phyloP scores from a whole-genome alignment of 768 basidiomycete species.

The Favolaschia claudopus region DNA sequence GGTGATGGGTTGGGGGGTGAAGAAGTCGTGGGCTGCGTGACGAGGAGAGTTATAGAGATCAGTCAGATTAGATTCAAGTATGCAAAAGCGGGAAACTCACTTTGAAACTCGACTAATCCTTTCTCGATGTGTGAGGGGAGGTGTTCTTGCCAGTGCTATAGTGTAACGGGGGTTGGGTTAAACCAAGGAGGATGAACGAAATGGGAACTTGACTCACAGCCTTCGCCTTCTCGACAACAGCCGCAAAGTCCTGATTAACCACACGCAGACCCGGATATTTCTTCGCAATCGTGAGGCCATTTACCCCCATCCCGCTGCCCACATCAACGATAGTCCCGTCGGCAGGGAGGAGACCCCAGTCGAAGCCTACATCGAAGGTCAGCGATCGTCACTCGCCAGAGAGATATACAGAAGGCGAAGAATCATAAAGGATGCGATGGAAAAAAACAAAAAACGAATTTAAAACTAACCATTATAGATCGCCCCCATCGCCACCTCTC shows the following conservation, averaged over 20 bases:
- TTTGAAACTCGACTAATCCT: constrained; percentile 33
- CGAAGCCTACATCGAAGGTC: constrained; percentile 24
- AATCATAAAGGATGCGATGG: constrained; percentile 14
- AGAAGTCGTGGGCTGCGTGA: constrained; percentile 36
- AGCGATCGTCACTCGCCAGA: not conserved
- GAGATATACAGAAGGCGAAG: not conserved
- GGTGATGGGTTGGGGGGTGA: constrained; percentile 33
- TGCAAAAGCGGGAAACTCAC: constrained; percentile 13
- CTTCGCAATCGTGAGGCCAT: constrained; percentile 34
- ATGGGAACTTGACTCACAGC: constrained; percentile 14
- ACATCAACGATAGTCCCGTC: constrained; percentile 39
- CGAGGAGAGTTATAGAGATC: not conserved
- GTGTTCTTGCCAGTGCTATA: constrained; percentile 35
- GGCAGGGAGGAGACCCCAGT: constrained; percentile 23
- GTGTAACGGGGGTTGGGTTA: not conserved
- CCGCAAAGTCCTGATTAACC: constrained; percentile 42
- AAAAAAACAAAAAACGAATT: too few relatives aligned
- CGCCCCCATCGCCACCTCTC: too few relatives aligned
- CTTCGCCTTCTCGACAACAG: constrained; percentile 28
- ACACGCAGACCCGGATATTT: constrained; percentile 36
- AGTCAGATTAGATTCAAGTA: too few relatives aligned
- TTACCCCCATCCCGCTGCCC: constrained; percentile 40
- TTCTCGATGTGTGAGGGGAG: constrained; percentile 29
- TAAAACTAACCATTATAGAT: too few relatives aligned
- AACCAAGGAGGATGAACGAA: not conserved